phyloP scores from a whole-genome alignment of 192 early-diverging fungal species.

The Obelidium mucronatum region DNA sequence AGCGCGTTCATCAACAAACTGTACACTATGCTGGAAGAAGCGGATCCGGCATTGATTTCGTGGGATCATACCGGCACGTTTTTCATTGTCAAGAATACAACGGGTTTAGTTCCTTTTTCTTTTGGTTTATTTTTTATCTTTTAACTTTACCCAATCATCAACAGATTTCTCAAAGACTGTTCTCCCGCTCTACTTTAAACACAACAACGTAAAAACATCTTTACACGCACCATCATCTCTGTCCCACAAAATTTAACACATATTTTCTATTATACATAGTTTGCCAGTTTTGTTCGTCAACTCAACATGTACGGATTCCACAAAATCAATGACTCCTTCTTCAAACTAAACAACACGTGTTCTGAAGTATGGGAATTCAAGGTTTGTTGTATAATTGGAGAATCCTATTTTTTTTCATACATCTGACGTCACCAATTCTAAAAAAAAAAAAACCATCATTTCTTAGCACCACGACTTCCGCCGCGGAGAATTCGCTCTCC shows the following conservation, averaged over 20 bases:
- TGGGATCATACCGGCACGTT: conserved; percentile 51
- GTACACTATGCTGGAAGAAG: conserved; percentile 51
- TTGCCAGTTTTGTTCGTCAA: conserved; percentile 53
- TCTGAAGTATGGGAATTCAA: conserved; percentile 54
- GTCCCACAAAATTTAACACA: conserved; percentile 30
- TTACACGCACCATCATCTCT: neutral
- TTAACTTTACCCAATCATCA: neutral
- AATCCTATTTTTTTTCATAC: neutral
- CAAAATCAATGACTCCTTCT: conserved; percentile 50
- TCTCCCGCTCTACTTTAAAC: conserved; percentile 54
- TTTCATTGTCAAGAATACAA: conserved; percentile 50
- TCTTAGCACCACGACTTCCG: conserved; percentile 53
- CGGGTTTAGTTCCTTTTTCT: conserved; percentile 28
- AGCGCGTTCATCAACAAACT: conserved; percentile 50
- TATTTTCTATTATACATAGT: conserved; percentile 23
- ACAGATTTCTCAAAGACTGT: conserved; percentile 52
- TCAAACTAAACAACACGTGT: conserved; percentile 40
- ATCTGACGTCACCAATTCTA: no score
- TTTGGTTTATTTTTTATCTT: neutral
- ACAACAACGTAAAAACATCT: conserved; percentile 47
- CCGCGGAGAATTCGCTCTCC: conserved; percentile 40
- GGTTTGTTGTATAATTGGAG: conserved; percentile 15
- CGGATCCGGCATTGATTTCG: conserved; percentile 42
- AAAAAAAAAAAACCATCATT: conserved; percentile 33
- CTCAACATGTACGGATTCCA: conserved; percentile 59